A percentile compares a stretch with the other conserved stretches of the same genome.
phyloP scores from a whole-genome alignment of 2,329 filamentous ascomycete genomes.

The Calonectria ilicicola region DNA sequence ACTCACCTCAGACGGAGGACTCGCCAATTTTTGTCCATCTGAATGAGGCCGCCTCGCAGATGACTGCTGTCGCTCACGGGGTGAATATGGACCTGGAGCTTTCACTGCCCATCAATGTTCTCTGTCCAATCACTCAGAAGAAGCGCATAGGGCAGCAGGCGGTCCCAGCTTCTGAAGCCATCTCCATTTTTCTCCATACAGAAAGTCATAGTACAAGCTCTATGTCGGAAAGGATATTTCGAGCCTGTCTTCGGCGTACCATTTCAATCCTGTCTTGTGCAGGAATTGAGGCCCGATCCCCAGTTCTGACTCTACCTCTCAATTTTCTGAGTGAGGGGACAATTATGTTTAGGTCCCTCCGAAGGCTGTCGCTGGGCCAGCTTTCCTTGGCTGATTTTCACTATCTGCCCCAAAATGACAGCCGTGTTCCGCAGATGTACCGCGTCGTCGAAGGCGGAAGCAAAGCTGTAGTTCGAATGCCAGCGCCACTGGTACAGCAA shows the following conservation, averaged over 20 bases:
- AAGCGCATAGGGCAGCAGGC: background rate
- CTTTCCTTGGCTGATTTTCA: background rate
- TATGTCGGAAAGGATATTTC: background rate
- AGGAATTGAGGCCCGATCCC: background rate
- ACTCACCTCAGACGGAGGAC: background rate
- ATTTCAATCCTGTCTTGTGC: background rate
- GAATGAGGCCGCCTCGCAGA: background rate
- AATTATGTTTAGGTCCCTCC: background rate
- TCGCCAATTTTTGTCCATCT: background rate
- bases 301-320: background rate
- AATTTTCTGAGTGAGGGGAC: background rate
- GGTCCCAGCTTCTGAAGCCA: background rate
- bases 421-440: background rate
- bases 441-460: background rate
- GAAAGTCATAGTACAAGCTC: background rate
- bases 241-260: background rate
- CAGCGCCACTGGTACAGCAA: background rate
- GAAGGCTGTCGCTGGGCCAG: background rate
- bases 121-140: background rate
- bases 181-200: background rate
- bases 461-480: background rate
- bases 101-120: background rate
- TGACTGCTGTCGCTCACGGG: background rate
- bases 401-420: background rate
- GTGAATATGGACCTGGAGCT: background rate